Conservation (phyloP, 2,329 filamentous ascomycete species). For the Ustulina deusta region DNA sequence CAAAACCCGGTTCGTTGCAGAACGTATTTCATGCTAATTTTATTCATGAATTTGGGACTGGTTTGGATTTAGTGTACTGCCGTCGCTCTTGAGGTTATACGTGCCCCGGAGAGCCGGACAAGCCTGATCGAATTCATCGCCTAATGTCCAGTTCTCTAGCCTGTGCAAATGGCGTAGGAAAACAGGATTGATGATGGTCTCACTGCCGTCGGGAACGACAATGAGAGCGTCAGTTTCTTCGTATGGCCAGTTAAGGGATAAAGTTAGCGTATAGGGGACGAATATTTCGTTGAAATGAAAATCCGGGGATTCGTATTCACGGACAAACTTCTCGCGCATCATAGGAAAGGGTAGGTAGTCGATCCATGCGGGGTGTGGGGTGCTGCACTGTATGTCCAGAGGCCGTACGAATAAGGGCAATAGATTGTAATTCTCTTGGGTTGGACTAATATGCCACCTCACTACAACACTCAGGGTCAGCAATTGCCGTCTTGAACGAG, state of each 20-base stretch:
- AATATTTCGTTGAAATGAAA: constrained; percentile 85
- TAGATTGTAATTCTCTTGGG: constrained; percentile 81
- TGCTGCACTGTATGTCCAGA: constrained; percentile 72
- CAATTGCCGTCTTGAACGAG: neutral
- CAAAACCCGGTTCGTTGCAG: neutral
- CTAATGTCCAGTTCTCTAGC: constrained; percentile 84
- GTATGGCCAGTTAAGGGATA: constrained; percentile 88
- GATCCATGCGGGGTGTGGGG: constrained; percentile 81
- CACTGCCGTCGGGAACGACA: constrained; percentile 67
- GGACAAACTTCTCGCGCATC: constrained; percentile 70
- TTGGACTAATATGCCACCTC: constrained; percentile 86
- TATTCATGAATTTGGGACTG: neutral
- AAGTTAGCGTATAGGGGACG: constrained; percentile 80
- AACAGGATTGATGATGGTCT: constrained; percentile 84
- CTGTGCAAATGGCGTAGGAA: constrained; percentile 84
- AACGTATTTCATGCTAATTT: neutral
- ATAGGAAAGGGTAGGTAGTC: constrained; percentile 84
- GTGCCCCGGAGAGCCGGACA: constrained; percentile 69
- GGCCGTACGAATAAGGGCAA: constrained; percentile 81
- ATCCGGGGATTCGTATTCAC: constrained; percentile 53
- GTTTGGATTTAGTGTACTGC: neutral
- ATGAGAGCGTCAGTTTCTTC: constrained; percentile 77
- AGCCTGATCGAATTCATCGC: constrained; percentile 72
- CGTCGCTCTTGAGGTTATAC: constrained; percentile 53
- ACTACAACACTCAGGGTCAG: constrained; percentile 51